Evolutionary conservation across 2,329 filamentous ascomycete species (phyloP).

Genomic region (Pseudogymnoascus sp.): DNA sequence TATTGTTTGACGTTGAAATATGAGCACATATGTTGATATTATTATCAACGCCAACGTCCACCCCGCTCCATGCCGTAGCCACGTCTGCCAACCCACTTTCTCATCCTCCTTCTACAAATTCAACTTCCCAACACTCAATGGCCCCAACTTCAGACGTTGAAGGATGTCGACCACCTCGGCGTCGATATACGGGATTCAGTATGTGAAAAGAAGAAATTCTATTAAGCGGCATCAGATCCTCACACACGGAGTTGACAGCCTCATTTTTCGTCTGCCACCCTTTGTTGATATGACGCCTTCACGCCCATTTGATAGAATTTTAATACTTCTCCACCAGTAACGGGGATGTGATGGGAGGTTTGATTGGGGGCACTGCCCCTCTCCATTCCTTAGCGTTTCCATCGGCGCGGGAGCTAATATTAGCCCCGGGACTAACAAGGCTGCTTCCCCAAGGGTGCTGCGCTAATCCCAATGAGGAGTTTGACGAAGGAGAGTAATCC

Average conservation of each 20-base stretch:
- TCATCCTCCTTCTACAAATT: neutral
- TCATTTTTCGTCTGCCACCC: neutral
- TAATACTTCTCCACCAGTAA: neutral
- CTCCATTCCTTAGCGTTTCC: neutral
- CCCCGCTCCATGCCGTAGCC: neutral
- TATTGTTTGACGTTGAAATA: neutral
- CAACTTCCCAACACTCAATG: too few species aligned
- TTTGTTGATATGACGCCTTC: neutral
- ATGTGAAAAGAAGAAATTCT: neutral
- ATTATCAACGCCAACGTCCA: neutral
- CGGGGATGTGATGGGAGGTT: neutral
- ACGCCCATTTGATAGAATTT: neutral
- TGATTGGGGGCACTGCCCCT: neutral
- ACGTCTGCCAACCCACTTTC: neutral
- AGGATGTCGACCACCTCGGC: too few species aligned
- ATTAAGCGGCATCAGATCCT: neutral
- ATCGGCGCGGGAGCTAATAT: neutral
- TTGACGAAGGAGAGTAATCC: neutral
- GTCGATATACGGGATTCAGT: neutral
- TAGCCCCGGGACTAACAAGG: neutral
- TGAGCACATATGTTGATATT: neutral
- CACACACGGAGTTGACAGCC: neutral
- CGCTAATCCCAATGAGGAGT: neutral
- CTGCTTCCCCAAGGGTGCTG: too few species aligned
- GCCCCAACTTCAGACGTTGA: too few species aligned